Percentiles rank a stretch among this genome's conserved stretches.
These are phyloP conservation scores for Neofusicoccum parvum DNA, from an alignment of 2,329 filamentous ascomycete species.

Conservation along the genomic window DNA sequence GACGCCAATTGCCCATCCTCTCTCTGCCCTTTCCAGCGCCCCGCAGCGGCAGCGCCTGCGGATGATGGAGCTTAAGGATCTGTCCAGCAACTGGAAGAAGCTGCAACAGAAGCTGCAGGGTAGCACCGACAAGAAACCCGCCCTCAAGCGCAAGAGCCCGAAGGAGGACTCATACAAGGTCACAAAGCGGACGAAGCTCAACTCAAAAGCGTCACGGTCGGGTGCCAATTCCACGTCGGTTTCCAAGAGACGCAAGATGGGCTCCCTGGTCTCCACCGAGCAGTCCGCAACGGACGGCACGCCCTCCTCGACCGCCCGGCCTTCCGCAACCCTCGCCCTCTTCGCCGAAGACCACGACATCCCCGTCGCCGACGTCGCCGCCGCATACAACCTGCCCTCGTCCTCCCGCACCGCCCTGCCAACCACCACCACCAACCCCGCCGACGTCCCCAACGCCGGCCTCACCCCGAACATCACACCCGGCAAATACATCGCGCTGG, in stretches of 20 bases:
- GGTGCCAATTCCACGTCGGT: conserved; percentile 25
- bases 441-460: conserved; percentile 47
- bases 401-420: conserved; percentile 55
- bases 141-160: conserved; percentile 37
- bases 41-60: conserved; percentile 9
- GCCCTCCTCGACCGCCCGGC: conserved; percentile 36
- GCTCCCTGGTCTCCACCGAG: conserved; percentile 38
- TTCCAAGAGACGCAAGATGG: conserved; percentile 55
- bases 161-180: conserved; percentile 25
- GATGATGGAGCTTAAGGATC: conserved; percentile 42
- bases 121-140: conserved; percentile 30
- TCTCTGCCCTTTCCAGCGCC: neutral
- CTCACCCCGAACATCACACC: conserved; percentile 61
- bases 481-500: conserved; percentile 89
- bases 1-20: neutral
- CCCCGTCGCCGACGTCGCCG: conserved; percentile 57
- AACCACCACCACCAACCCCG: conserved; percentile 40
- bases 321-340: conserved; percentile 59
- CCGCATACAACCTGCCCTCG: conserved; percentile 58
- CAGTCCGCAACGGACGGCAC: conserved; percentile 52
- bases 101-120: conserved; percentile 62
- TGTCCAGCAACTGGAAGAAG: conserved; percentile 73
- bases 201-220: conserved; percentile 12
- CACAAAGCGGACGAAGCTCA: conserved; percentile 37
- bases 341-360: conserved; percentile 65